These are phyloP conservation scores for Nevesoporus exiguus DNA, from an alignment of 768 basidiomycete genomes.

Conservation along the genomic window DNA sequence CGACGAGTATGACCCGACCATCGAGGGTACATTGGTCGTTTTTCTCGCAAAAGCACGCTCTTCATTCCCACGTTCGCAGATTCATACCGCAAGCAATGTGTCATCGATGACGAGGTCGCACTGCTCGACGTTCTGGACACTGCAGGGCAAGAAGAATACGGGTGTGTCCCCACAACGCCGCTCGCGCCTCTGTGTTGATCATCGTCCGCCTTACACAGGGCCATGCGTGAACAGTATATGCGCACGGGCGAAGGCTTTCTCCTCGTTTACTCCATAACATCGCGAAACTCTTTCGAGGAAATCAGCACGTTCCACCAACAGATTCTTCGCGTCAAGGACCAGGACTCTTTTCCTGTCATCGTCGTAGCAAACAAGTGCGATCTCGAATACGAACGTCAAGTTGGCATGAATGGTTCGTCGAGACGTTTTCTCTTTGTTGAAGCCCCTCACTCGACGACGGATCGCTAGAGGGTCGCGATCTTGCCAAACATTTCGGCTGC, in stretches of 20 bases:
- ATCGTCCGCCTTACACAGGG: slow-evolving; percentile 43
- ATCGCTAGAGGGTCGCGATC: slow-evolving; percentile 86
- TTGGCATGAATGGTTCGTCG: slow-evolving; percentile 84
- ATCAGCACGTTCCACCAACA: slow-evolving; percentile 95
- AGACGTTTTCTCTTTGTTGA: neutral
- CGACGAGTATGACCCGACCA: slow-evolving; percentile 92
- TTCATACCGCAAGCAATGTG: slow-evolving; percentile 95
- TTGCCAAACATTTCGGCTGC: slow-evolving; percentile 92
- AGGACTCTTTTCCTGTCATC: slow-evolving; percentile 92
- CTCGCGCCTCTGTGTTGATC: slow-evolving; percentile 1
- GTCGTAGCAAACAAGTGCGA: slow-evolving; percentile 99
- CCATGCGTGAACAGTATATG: slow-evolving; percentile 99
- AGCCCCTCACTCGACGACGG: neutral
- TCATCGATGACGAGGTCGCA: slow-evolving; percentile 98
- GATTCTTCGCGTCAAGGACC: slow-evolving; percentile 94
- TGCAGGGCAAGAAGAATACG: slow-evolving; percentile 97
- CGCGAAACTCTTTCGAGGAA: slow-evolving; percentile 95
- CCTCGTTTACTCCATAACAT: slow-evolving; percentile 97
- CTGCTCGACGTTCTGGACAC: slow-evolving; percentile 96
- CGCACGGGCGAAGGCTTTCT: slow-evolving; percentile 97
- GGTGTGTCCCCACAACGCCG: slow-evolving; percentile 50
- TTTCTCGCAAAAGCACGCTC: neutral
- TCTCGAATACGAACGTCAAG: slow-evolving; percentile 93
- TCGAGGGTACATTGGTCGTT: slow-evolving; percentile 59
- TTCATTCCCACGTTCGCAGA: slow-evolving; percentile 43